Evolutionary conservation across 2,329 filamentous ascomycete species (phyloP).

Genomic region (Trichoderma sp.): DNA sequence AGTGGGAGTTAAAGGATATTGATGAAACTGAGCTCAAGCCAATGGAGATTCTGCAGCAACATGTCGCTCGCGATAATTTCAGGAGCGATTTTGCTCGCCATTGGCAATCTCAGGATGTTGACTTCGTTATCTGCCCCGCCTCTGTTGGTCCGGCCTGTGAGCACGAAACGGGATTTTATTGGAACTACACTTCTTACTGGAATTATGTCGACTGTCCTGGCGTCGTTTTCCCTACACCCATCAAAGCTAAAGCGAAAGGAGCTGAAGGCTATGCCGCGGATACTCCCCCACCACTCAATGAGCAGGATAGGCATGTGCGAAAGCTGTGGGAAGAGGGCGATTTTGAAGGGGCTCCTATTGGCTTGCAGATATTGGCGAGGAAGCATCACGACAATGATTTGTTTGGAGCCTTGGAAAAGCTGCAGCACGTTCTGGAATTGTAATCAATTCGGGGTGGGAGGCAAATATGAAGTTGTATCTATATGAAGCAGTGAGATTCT

Average conservation of each 20-base stretch:
- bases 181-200: conserved; percentile 40
- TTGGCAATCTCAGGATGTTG: conserved; percentile 36
- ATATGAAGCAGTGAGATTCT: background rate
- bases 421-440: conserved; percentile 24
- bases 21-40: conserved; percentile 7
- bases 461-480: background rate
- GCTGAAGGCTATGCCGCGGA: conserved; percentile 27
- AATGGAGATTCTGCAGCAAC: conserved; percentile 3
- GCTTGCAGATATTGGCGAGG: conserved; percentile 36
- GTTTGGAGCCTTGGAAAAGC: conserved; percentile 36
- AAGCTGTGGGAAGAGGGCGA: conserved; percentile 21
- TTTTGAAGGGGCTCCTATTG: conserved; percentile 31
- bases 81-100: conserved; percentile 3
- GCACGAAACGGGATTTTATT: conserved; percentile 35
- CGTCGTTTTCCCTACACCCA: conserved; percentile 36
- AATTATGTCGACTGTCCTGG: conserved; percentile 41
- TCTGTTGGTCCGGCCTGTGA: conserved; percentile 34
- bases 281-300: background rate
- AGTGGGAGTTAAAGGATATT: conserved; percentile 34
- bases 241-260: conserved; percentile 24
- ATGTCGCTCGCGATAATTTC: conserved; percentile 10
- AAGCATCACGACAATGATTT: conserved; percentile 43
- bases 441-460: background rate
- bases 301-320: conserved; percentile 7
- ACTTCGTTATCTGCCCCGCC: conserved; percentile 37